Evolutionary conservation across 352 stramenopile species (phyloP).

Genomic region (Poterioochromonas sp.): DNA sequence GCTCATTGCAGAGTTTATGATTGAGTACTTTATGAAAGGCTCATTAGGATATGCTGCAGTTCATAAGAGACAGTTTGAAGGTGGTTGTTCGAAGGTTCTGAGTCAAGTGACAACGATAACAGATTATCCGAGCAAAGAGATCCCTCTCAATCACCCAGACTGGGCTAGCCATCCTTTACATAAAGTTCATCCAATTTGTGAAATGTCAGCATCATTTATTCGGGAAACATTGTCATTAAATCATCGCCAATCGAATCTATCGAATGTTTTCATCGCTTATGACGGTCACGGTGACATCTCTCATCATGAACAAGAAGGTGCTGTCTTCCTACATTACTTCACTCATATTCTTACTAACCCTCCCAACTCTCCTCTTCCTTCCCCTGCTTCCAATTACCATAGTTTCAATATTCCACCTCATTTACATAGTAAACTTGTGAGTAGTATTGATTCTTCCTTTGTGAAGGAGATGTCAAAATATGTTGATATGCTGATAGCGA

Average conservation of each 20-base stretch:
- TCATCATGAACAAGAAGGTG: not conserved
- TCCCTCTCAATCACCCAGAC: not conserved
- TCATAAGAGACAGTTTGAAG: slow-evolving; percentile 25
- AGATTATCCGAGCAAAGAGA: slow-evolving; percentile 1
- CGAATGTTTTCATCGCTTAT: slow-evolving; percentile 1
- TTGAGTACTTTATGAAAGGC: not conserved
- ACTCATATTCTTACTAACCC: no score
- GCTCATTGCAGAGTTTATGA: not conserved
- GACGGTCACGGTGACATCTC: not conserved
- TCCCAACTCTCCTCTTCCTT: no score
- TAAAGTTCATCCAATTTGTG: slow-evolving; percentile 16
- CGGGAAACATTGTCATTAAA: not conserved
- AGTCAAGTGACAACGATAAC: not conserved
- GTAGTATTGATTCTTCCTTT: not conserved
- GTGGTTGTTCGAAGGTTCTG: slow-evolving; percentile 21
- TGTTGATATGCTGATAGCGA: slow-evolving; percentile 28
- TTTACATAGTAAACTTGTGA: no score
- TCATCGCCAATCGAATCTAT: not conserved
- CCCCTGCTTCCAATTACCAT: no score
- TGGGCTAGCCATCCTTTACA: not conserved
- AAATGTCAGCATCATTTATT: not conserved
- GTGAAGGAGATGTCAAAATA: not conserved
- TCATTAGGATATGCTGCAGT: slow-evolving; percentile 5
- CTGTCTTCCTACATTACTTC: no score
- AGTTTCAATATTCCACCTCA: no score